These are phyloP conservation scores for Polysphondylium violaceum DNA, from an alignment of 78 protist genomes.

Conservation along the genomic window DNA sequence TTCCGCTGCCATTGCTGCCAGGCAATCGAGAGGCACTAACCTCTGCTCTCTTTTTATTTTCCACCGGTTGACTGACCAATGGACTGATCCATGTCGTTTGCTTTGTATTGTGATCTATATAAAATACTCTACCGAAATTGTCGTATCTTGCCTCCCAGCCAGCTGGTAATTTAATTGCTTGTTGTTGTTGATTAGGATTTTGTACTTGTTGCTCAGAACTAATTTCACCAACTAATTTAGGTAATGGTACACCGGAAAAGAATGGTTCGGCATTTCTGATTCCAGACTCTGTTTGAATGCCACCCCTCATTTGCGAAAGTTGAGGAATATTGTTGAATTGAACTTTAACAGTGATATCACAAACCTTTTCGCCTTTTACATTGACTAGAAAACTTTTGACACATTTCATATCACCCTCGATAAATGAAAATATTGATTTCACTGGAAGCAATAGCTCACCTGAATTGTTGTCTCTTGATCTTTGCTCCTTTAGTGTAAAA, in stretches of 20 bases:
- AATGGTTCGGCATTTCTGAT: constrained; percentile 37
- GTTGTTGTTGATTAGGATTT: neutral
- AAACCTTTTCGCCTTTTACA: neutral
- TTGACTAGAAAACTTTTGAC: constrained; percentile 3
- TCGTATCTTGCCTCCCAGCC: constrained; percentile 83
- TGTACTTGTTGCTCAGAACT: neutral
- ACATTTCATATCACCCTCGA: constrained; percentile 45
- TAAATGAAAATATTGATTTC: constrained; percentile 60
- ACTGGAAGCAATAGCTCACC: constrained; percentile 35
- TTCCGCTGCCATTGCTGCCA: neutral
- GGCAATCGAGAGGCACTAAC: neutral
- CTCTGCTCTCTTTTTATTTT: neutral
- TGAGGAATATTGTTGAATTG: constrained; percentile 69
- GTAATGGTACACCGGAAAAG: constrained; percentile 73
- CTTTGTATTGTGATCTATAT: constrained; percentile 77
- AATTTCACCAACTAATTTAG: constrained; percentile 48
- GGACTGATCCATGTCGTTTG: constrained; percentile 78
- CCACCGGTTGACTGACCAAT: neutral
- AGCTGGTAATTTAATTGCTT: constrained; percentile 59
- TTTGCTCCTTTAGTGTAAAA: constrained; percentile 7
- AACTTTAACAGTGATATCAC: constrained; percentile 25
- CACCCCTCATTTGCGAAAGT: constrained; percentile 48
- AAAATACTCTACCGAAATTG: constrained; percentile 61
- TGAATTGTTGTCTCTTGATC: neutral
- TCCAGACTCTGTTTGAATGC: constrained; percentile 55